Conservation (phyloP, 257 asterid species). For the Avicennia marina region DNA sequence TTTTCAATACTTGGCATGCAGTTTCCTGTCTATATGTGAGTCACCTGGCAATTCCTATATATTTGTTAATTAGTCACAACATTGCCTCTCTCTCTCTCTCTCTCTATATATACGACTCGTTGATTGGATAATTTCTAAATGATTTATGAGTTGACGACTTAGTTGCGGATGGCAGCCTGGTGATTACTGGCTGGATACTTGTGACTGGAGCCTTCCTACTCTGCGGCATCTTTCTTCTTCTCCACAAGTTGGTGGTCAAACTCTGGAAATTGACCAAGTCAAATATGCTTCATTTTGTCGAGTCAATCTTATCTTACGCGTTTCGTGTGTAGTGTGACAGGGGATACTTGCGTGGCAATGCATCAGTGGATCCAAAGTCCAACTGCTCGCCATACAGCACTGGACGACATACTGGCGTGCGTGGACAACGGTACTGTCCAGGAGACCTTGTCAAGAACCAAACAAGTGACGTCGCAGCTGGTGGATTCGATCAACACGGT, state of each 20-base stretch:
- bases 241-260: constrained; percentile 59
- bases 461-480: constrained; percentile 68
- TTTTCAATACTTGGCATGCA: constrained; percentile 73
- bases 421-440: constrained; percentile 73
- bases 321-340: constrained; percentile 45
- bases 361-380: constrained; percentile 82
- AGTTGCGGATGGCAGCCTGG: constrained; percentile 82
- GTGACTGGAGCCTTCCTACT: constrained; percentile 78
- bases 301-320: background rate
- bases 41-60: constrained; percentile 2
- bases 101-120: background rate
- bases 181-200: constrained; percentile 79
- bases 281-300: background rate
- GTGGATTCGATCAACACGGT: constrained; percentile 58
- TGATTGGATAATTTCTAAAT: background rate
- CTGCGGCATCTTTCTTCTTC: constrained; percentile 77
- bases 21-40: constrained; percentile 77
- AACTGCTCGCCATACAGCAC: constrained; percentile 53
- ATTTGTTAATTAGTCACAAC: too few species aligned
- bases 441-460: constrained; percentile 59
- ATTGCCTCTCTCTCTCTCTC: background rate
- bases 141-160: background rate
- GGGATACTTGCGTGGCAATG: constrained; percentile 86
- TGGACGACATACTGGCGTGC: constrained; percentile 80
- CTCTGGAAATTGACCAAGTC: too few species aligned